Conservation (phyloP, 2,329 filamentous ascomycete species). For the Colletotrichum agaves region DNA sequence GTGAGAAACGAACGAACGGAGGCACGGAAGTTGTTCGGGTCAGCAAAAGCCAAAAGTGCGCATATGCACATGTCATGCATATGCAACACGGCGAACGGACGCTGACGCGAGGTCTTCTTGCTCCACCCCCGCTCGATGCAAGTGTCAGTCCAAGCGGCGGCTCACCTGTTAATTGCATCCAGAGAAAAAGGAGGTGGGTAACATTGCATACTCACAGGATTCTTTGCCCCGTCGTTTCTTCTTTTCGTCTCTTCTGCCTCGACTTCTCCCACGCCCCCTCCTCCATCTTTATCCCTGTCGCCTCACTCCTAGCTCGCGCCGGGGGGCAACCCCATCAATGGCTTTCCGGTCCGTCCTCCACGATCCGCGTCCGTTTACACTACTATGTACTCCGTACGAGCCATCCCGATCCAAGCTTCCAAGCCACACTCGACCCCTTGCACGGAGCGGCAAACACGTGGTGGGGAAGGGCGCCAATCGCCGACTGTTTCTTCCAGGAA, state of each 20-base stretch:
- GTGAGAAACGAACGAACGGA: constrained; percentile 11
- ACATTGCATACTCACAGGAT: constrained; percentile 24
- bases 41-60: not conserved
- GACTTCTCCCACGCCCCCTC: not conserved
- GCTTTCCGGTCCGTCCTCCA: constrained; percentile 33
- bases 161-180: constrained; percentile 11
- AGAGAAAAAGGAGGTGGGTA: not conserved
- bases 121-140: constrained; percentile 29
- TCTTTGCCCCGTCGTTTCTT: not conserved
- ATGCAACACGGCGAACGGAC: constrained; percentile 14
- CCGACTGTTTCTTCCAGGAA: constrained; percentile 1
- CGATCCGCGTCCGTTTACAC: constrained; percentile 10
- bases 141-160: constrained; percentile 9
- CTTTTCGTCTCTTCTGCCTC: not conserved
- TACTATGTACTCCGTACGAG: not conserved
- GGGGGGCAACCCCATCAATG: constrained; percentile 12
- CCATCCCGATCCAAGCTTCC: constrained; percentile 19
- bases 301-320: not conserved
- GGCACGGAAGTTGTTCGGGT: no score
- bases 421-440: constrained; percentile 25
- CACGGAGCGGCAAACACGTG: constrained; percentile 25
- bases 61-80: constrained; percentile 35
- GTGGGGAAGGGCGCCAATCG: constrained; percentile 19
- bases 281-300: not conserved
- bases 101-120: not conserved